Base-by-base conservation (phyloP, 805 yeast species). In the Blastobotrys americana region DNA sequence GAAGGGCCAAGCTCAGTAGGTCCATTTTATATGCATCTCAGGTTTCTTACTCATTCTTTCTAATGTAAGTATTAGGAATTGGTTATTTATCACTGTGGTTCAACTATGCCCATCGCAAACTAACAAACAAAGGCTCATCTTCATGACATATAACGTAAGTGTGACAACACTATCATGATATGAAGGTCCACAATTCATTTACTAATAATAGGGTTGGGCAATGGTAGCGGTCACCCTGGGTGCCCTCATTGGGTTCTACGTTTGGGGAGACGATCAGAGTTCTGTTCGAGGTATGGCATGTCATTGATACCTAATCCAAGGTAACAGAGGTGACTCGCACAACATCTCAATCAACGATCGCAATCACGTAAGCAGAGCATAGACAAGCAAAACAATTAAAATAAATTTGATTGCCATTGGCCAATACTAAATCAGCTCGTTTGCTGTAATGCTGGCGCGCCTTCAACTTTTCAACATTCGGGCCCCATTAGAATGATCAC, bases 151-250 rank as follows among this genome's bases (percentile, higher is more conserved):
- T 61, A 84, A 84, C 58, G 70, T 58, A 42, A 33, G 61, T 36
- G 3, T 21, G 17, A 8, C 10, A 15, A 5, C n/a, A n/a, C n/a
- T n/a, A n/a, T n/a, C n/a, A n/a, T n/a, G n/a, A n/a, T n/a, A n/a
- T n/a, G n/a, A n/a, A n/a, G n/a, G n/a, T n/a, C n/a, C n/a, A n/a
- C n/a, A n/a, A n/a, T n/a, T n/a, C n/a, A n/a, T n/a, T n/a, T n/a
- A n/a, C n/a, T n/a, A n/a, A n/a, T n/a, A n/a, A n/a, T n/a, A 58
- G 62, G 85, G 90, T 9, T 85, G 89, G 89, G 73, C 80, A 27
- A 84, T 84, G 93, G 39, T 77, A 5, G 78, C 90, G 2, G 84
- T 83, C 6, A 78, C 77, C 1, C 51, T 71, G 1, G 95, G 95
- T 2, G 93, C 93, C 1, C 72, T 70, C n/a, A 18, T 76, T 20